Evolutionary conservation across 208 protist species (phyloP).

Genomic region (Balamuthia mandrillaris): DNA sequence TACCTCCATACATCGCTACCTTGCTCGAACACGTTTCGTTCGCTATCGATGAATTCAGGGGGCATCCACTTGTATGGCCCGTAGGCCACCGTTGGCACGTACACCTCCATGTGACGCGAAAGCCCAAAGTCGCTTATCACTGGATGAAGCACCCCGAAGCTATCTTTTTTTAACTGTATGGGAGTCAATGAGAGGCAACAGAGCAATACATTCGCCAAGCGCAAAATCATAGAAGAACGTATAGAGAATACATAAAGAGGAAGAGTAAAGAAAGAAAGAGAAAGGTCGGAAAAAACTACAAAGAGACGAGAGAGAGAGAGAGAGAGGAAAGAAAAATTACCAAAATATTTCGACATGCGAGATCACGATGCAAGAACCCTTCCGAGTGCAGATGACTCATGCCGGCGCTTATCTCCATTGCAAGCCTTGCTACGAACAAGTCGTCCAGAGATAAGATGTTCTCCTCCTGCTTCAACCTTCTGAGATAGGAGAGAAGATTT

Average conservation of each 20-base stretch:
- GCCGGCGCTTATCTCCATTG: background rate
- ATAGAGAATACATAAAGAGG: too few relatives aligned
- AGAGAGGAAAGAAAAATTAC: background rate
- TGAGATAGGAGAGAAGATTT: background rate
- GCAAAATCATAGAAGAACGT: too few relatives aligned
- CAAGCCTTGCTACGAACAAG: background rate
- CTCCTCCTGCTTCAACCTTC: background rate
- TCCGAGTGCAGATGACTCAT: slow-evolving; percentile 37
- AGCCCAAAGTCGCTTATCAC: background rate
- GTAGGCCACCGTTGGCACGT: background rate
- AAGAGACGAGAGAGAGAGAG: background rate
- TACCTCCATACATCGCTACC: background rate
- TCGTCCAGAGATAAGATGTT: background rate
- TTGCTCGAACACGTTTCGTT: background rate
- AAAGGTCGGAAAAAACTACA: background rate
- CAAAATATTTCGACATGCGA: slow-evolving; percentile 34
- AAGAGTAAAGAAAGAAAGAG: background rate
- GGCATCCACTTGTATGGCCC: slow-evolving; percentile 40
- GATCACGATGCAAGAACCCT: slow-evolving; percentile 27
- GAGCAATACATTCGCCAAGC: too few relatives aligned
- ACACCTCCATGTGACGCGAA: background rate
- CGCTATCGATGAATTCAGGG: slow-evolving; percentile 3
- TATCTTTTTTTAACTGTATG: background rate
- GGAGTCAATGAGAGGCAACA: too few relatives aligned
- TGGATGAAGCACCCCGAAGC: background rate